Evolutionary conservation across 2,329 filamentous ascomycete genomes (phyloP), one percentile per base, ranked within the genome.

Genomic region (Trichoderma arundinaceum): DNA sequence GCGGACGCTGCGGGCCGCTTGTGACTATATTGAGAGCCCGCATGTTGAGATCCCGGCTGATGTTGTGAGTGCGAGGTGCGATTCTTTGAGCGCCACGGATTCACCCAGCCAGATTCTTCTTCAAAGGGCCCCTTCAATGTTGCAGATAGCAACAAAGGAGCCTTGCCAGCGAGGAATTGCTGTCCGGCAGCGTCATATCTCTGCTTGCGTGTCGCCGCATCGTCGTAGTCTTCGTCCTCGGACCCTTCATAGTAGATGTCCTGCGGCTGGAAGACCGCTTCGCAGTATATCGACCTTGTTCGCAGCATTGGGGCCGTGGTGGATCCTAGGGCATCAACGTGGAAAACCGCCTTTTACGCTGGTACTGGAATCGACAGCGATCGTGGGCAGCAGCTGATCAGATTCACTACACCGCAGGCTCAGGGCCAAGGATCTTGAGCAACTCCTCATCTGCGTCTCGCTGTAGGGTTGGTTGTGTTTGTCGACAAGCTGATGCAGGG

Each of bases 111-210:
- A 6, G 72, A 71, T 7, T 54, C 68, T 38, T 63, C 46, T 22
- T 83, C 80, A 69, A 91, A 90, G 0, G 89, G 90, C 0, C 89
- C 90, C 66, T 78, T 82, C 3, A 92, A 78, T 6, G 78, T 76
- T 7, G 89, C 84, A 12, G 90, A 89, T 3, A 88, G 74, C 2
- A 93, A 79, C 28, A 84, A 72, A 0, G 89, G 82, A 1, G 81
- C 72, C 35, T 81, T 77, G 0, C 89, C 90, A 7, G 80, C 76
- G 43, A 91, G 77, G 70, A 84, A 91, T 39, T 82, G 80, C 38
- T 81, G 77, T 1, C 86, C 89, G 12, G 88, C 83, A 0, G 79
- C 75, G 73, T 91, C 88, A 66, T 88, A 87, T 66, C 86, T 82
- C 22, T 79, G 74, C 32, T 81, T 81, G 72, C 84, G 81, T 3